phyloP scores from a whole-genome alignment of 352 stramenopile genomes.

The Pythium monospermum region DNA sequence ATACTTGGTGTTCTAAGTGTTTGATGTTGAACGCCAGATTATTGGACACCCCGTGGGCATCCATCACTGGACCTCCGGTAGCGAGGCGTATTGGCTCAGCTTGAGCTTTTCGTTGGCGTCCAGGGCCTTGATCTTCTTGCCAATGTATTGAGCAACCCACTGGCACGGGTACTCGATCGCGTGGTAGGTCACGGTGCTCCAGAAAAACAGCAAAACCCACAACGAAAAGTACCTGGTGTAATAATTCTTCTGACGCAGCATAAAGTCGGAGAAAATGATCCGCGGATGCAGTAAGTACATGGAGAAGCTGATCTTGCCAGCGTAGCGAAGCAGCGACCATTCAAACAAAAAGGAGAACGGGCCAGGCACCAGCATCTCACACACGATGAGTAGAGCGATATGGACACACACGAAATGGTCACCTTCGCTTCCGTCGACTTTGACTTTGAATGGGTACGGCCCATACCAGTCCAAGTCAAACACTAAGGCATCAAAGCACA shows the following conservation, averaged over 20 bases:
- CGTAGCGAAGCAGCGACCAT: constrained; percentile 3
- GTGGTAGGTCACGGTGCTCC: too few species aligned
- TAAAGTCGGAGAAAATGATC: neutral
- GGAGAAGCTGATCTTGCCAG: constrained; percentile 2
- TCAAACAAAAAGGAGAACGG: neutral
- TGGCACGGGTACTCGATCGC: too few species aligned
- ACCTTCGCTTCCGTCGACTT: too few species aligned
- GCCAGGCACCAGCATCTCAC: neutral
- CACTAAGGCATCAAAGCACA: neutral
- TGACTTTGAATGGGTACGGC: neutral
- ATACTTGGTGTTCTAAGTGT: too few species aligned
- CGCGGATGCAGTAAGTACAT: neutral
- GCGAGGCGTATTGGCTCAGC: too few species aligned
- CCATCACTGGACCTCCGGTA: too few species aligned
- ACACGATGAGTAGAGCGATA: neutral
- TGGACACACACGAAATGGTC: neutral
- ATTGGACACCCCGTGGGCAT: too few species aligned
- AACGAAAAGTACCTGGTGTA: constrained; percentile 1
- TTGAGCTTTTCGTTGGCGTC: too few species aligned
- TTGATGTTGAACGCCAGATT: too few species aligned
- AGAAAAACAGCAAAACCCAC: neutral
- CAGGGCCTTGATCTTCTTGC: too few species aligned
- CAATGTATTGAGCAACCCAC: too few species aligned
- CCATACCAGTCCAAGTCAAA: neutral
- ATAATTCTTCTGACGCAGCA: neutral